phyloP scores from a whole-genome alignment of 2,329 filamentous ascomycete species.

The Alternaria arborescens region DNA sequence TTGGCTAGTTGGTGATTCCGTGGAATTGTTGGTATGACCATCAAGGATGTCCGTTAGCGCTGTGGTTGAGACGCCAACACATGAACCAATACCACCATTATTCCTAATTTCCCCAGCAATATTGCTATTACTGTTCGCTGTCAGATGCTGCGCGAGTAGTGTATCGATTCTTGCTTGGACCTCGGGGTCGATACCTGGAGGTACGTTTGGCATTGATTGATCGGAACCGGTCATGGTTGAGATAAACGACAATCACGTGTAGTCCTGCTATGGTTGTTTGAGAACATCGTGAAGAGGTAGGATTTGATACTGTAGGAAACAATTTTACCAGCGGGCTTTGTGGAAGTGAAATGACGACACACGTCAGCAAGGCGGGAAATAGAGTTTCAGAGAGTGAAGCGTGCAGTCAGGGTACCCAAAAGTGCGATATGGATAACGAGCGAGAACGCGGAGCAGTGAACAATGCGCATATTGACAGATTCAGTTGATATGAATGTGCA shows the following conservation, averaged over 20 bases:
- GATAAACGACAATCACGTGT: neutral
- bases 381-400: neutral
- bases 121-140: accelerated
- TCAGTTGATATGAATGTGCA: no score
- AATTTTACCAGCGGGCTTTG: neutral
- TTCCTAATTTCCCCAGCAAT: accelerated
- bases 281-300: neutral
- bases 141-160: neutral
- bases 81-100: neutral
- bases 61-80: neutral
- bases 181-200: neutral
- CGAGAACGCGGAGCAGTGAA: neutral
- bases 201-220: neutral
- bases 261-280: neutral
- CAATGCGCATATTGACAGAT: no score
- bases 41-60: neutral
- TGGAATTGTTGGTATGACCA: neutral
- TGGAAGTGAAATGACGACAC: neutral
- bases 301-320: neutral
- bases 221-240: neutral
- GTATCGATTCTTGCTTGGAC: neutral
- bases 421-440: accelerated
- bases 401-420: neutral
- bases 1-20: neutral
- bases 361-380: neutral